Percentiles rank a stretch among this genome's conserved stretches.
phyloP scores from a whole-genome alignment of 148 eudicot genomes.

The Selenicereus undatus region DNA sequence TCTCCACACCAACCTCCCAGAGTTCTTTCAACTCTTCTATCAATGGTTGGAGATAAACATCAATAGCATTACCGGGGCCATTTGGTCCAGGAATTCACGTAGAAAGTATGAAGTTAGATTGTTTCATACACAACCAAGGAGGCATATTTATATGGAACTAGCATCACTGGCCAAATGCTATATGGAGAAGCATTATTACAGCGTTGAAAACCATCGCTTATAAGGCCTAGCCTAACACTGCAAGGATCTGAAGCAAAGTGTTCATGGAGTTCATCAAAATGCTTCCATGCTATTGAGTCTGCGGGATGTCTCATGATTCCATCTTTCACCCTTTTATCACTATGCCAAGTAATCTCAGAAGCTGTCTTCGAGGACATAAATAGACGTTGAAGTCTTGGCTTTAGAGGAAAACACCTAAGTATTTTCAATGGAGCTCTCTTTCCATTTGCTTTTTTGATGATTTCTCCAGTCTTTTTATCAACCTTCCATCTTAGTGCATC shows the following conservation, averaged over 20 bases:
- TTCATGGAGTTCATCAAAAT: too few relatives aligned
- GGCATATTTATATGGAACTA: background rate
- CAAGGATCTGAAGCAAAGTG: too few relatives aligned
- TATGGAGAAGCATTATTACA: background rate
- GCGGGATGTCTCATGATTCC: too few relatives aligned
- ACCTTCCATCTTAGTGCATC: too few relatives aligned
- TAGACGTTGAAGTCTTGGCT: background rate
- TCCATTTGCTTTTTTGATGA: too few relatives aligned
- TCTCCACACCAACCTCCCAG: background rate
- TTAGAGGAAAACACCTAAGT: too few relatives aligned
- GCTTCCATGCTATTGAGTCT: too few relatives aligned
- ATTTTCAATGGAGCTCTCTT: too few relatives aligned
- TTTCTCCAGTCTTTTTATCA: too few relatives aligned
- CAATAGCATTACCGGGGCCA: background rate
- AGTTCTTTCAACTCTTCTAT: background rate
- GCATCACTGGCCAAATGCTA: background rate
- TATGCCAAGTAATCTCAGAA: too few relatives aligned
- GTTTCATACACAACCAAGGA: background rate
- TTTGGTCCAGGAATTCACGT: background rate
- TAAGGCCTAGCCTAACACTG: too few relatives aligned
- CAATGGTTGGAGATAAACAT: background rate
- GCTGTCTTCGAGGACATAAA: background rate
- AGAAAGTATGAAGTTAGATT: background rate
- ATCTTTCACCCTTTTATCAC: too few relatives aligned
- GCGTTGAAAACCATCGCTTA: background rate